Evolutionary conservation across 257 asterid genomes (phyloP).

Genomic region (Nicotiana undulata): DNA sequence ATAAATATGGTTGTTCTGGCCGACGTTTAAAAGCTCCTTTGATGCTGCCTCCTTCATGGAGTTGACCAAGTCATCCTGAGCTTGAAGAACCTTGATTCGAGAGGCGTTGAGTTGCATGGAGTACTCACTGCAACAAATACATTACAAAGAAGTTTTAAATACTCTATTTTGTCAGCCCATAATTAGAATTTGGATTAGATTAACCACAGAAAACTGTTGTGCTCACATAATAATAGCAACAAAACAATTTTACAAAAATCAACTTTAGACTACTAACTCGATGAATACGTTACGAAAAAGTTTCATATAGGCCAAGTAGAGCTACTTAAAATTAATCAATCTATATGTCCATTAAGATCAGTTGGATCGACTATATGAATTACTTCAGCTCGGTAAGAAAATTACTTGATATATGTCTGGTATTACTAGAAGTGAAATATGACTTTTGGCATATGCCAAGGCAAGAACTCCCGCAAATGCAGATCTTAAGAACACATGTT

Average conservation of each 20-base stretch:
- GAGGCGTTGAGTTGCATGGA: conserved; percentile 86
- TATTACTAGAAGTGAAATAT: background rate
- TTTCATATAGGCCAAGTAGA: background rate
- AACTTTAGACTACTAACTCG: background rate
- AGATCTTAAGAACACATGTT: background rate
- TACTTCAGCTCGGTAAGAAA: background rate
- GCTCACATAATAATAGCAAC: background rate
- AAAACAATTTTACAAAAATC: background rate
- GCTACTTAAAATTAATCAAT: background rate
- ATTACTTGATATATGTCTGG: background rate
- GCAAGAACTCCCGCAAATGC: background rate
- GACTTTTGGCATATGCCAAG: background rate
- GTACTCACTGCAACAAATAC: conserved; percentile 52
- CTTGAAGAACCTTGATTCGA: conserved; percentile 83
- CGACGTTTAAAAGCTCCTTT: conserved; percentile 44
- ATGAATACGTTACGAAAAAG: background rate
- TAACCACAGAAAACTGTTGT: background rate
- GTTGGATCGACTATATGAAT: background rate
- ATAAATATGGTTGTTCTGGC: conserved; percentile 45
- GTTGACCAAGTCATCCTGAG: conserved; percentile 83
- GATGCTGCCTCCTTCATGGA: conserved; percentile 68
- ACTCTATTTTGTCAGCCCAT: background rate
- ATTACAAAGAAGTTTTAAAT: background rate
- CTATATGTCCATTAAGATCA: background rate
- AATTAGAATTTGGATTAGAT: background rate